These are phyloP conservation scores for Aeschynomene evenia DNA, from an alignment of 306 rosid species.

Conservation along the genomic window DNA sequence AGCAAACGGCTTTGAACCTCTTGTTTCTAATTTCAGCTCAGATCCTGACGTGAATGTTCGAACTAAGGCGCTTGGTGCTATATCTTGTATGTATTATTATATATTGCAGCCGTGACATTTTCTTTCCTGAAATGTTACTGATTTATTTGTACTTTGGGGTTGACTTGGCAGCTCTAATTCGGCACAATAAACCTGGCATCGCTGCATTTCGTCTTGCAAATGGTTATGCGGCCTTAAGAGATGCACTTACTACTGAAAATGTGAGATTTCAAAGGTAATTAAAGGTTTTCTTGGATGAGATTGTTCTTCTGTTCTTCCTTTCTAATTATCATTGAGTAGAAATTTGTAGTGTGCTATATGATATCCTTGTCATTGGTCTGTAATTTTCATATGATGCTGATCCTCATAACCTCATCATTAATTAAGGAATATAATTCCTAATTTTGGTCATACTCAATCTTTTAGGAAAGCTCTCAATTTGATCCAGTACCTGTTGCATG, in stretches of 20 bases:
- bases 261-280: conserved; percentile 90
- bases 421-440: not conserved
- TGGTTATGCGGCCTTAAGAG: conserved; percentile 84
- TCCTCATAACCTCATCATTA: not conserved
- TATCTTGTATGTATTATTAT: conserved; percentile 66
- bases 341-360: not conserved
- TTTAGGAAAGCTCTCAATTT: conserved; percentile 92
- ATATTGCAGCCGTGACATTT: not conserved
- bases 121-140: not conserved
- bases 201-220: conserved; percentile 82
- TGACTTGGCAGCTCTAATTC: conserved; percentile 66
- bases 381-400: not conserved
- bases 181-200: conserved; percentile 73
- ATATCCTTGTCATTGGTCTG: not conserved
- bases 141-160: conserved; percentile 27
- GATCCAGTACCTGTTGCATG: conserved; percentile 71
- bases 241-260: conserved; percentile 69
- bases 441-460: not conserved
- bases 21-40: conserved; percentile 62
- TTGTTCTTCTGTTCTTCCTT: not conserved
- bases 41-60: conserved; percentile 79
- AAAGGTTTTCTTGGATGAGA: not conserved
- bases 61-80: conserved; percentile 83
- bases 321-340: not conserved
- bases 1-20: conserved; percentile 86